Conservation (phyloP, 2,329 filamentous ascomycete genomes). For the Verticillium nonalfalfae region DNA sequence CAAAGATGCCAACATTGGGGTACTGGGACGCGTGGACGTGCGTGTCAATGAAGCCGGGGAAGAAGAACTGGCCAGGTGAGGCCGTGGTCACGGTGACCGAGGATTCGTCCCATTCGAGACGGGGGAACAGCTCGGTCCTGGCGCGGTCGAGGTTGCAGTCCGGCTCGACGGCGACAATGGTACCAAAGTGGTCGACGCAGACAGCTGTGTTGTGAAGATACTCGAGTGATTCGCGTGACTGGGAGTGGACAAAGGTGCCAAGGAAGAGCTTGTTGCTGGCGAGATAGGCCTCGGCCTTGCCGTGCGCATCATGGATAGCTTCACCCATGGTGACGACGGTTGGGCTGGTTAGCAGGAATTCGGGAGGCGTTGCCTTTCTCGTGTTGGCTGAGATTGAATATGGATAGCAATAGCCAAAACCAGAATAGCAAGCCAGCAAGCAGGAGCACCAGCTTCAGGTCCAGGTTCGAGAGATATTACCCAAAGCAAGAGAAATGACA, state of each 20-base stretch:
- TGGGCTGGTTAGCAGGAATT: not conserved
- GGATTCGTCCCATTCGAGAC: constrained; percentile 36
- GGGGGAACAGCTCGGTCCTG: constrained; percentile 25
- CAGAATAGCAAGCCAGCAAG: no score
- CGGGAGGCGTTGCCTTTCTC: not conserved
- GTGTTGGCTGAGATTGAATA: not conserved
- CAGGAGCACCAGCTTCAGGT: not conserved
- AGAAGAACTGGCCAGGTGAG: constrained; percentile 63
- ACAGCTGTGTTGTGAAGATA: constrained; percentile 44
- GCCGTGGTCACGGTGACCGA: constrained; percentile 29
- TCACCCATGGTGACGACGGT: not conserved
- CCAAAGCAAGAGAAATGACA: not conserved
- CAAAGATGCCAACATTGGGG: constrained; percentile 89
- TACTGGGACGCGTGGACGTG: constrained; percentile 96
- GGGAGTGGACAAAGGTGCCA: constrained; percentile 51
- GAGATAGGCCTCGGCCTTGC: not conserved
- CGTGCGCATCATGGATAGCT: not conserved
- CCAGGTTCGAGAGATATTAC: not conserved
- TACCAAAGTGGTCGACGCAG: constrained; percentile 42
- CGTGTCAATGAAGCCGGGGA: constrained; percentile 84
- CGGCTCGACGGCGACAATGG: constrained; percentile 41
- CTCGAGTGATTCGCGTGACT: constrained; percentile 38
- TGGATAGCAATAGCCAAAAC: not conserved
- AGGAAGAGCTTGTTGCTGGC: constrained; percentile 38
- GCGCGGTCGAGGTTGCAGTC: constrained; percentile 23